A percentile compares a stretch with the other conserved stretches of the same genome.
phyloP scores from a whole-genome alignment of 148 eudicot genomes.

The Selenicereus undatus region DNA sequence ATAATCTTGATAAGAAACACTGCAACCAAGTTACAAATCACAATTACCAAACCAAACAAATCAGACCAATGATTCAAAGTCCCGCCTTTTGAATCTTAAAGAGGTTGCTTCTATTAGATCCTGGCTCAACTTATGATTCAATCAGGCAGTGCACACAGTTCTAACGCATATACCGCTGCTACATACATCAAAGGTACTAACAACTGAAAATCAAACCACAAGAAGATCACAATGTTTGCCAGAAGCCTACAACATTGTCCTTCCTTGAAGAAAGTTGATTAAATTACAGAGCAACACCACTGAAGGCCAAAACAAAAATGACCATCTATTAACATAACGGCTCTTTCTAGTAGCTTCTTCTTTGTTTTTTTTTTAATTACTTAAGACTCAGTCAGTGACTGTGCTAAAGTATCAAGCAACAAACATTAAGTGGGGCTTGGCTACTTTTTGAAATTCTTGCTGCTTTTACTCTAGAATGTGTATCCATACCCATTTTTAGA shows the following conservation, averaged over 20 bases:
- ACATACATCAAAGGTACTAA: too few species aligned
- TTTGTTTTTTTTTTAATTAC: too few species aligned
- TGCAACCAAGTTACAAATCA: not conserved
- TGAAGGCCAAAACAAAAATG: too few species aligned
- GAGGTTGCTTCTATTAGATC: not conserved
- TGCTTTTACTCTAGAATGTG: too few species aligned
- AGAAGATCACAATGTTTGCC: too few species aligned
- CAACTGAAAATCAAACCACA: too few species aligned
- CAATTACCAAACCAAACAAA: too few species aligned
- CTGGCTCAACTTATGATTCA: not conserved
- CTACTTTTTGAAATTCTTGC: not conserved
- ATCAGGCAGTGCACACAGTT: not conserved
- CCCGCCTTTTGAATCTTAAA: not conserved
- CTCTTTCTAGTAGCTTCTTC: not conserved
- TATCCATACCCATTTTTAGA: not conserved
- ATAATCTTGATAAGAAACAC: not conserved
- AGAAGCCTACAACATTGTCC: too few species aligned
- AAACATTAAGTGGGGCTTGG: not conserved
- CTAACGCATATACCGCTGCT: not conserved
- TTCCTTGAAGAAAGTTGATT: too few species aligned
- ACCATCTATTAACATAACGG: too few species aligned
- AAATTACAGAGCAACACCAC: too few species aligned
- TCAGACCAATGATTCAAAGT: not conserved
- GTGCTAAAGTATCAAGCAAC: not conserved
- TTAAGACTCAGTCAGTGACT: not conserved